Evolutionary conservation across 2,329 filamentous ascomycete species (phyloP), one percentile per base, ranked within the genome.

Genomic region (Malbranchea cinnamomea): DNA sequence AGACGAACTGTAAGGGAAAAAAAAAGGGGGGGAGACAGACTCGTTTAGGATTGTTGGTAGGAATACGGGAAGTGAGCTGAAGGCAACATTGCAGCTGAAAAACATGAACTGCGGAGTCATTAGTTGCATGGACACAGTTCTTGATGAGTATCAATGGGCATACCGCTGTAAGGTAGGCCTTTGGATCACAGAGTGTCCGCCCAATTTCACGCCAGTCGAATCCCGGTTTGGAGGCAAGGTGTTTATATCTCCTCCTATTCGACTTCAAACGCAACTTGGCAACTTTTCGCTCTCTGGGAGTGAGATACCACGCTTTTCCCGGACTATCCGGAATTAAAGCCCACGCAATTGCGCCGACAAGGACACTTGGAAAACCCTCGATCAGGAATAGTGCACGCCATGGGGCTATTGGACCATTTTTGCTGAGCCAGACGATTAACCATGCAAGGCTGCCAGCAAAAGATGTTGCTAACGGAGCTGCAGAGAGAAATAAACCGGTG

Each of bases 381-480:
- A 87, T 43, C 5, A 92, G 64, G 46, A 92, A 91, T 16, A 92
- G 63, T 2, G 85, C 65, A n/a, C 84, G 69, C 84, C 84, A 92
- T 3, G 79, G 72, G 0, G 81, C 78, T 28, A 92, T 74, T 10
- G 78, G 78, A 1, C 68, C 62, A 36, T 63, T 46, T 27, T 69
- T 57, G 29, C 72, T 80, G 9, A 83, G 44, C 43, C 71, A 73
- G 29, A 84, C 68, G 37, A 93, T 87, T 13, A 74, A 46, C 74
- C 78, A 64, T 5, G 84, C 83, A 3, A 93, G 62, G 6, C 68
- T 76, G 22, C 81, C 81, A 0, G 84, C 84, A 40, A 89, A 75
- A 2, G 65, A 69, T 6, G 67, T 67, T 19, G 70, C 70, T 19
- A 74, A 48, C 1, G 70, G 69, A 5, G 69, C 68, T 0, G 71